Conservation (phyloP, 2,329 filamentous ascomycete genomes). For the Microdochium paspali region DNA sequence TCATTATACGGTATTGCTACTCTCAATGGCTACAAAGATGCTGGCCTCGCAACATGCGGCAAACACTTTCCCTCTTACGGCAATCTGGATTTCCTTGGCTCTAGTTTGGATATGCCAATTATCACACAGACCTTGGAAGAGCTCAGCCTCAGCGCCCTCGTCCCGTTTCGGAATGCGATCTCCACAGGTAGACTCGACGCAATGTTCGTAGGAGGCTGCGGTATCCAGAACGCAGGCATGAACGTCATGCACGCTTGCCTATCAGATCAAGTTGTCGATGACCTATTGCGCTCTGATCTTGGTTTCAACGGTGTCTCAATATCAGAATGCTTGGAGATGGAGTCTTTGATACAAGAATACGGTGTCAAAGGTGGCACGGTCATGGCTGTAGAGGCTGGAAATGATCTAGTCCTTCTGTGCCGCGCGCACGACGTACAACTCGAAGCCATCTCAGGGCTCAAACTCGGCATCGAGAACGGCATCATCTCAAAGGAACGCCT, state of each 20-base stretch:
- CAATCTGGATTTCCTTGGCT: constrained; percentile 87
- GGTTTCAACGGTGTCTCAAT: constrained; percentile 88
- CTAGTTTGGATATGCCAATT: constrained; percentile 83
- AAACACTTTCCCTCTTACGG: constrained; percentile 97
- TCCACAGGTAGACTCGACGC: constrained; percentile 72
- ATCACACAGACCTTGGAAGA: constrained; percentile 94
- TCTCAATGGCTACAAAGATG: constrained; percentile 88
- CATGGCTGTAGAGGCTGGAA: constrained; percentile 95
- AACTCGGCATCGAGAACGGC: constrained; percentile 80
- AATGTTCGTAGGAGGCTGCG: constrained; percentile 93
- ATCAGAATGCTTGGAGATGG: constrained; percentile 95
- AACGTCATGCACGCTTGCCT: constrained; percentile 94
- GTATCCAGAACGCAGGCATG: constrained; percentile 83
- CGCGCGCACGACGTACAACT: constrained; percentile 81
- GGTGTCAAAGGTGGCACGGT: constrained; percentile 95
- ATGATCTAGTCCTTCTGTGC: constrained; percentile 83
- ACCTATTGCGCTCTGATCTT: constrained; percentile 77
- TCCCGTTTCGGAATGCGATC: constrained; percentile 88
- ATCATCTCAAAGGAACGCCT: constrained; percentile 78
- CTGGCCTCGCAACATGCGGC: constrained; percentile 78
- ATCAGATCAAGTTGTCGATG: constrained; percentile 87
- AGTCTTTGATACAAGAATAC: constrained; percentile 88
- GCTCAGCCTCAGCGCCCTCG: constrained; percentile 79
- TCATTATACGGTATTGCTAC: constrained; percentile 86
- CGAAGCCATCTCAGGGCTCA: constrained; percentile 83